Evolutionary conservation across 306 rosid genomes (phyloP), one percentile per base, ranked within the genome.

Genomic region (Canavalia ensiformis): DNA sequence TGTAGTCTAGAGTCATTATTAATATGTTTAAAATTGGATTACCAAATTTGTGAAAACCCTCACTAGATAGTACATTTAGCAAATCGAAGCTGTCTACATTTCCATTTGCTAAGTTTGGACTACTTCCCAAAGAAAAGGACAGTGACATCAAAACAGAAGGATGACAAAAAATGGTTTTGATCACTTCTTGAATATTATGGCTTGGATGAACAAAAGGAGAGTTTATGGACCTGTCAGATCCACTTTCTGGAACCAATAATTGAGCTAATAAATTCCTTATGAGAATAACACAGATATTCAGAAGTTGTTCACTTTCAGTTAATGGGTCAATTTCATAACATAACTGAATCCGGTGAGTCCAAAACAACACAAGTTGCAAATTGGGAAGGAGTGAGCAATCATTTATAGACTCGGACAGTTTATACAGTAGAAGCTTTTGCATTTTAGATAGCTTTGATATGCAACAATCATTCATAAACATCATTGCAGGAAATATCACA

Each of bases 351-450:
- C 80, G 90, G 80, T 82, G 83, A 79, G 84, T 81, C 97, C 99
- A 95, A 82, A 89, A 92, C 75, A 95, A 86, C 84, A 95, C 86
- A 66, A 91, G 89, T 57, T 83, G 89, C 65, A 95, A 79, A 88
- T 73, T 82, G 35, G 87, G 78, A 75, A 91, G 79, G 59, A 77
- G 83, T 41, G 68, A 81, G 81, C 54, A 50, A 85, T 86, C 84
- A 72, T 64, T 76, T 70, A 42, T 54, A 41, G 79, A 71, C 82
- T 82, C 89, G 6, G 90, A 85, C 83, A 88, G 83, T 83, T 95
- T 91, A 47, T 82, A 81, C 73, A 87, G 82, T 81, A 95, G 90
- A 60, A 88, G 79, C 73, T 87, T 87, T 83, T 68, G 90, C 63
- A 93, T 88, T 72, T 87, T 87, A 44, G 81, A 77, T 68, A 88